Conservation (phyloP, 345 rosid genomes). For the Lepidium africanum region DNA sequence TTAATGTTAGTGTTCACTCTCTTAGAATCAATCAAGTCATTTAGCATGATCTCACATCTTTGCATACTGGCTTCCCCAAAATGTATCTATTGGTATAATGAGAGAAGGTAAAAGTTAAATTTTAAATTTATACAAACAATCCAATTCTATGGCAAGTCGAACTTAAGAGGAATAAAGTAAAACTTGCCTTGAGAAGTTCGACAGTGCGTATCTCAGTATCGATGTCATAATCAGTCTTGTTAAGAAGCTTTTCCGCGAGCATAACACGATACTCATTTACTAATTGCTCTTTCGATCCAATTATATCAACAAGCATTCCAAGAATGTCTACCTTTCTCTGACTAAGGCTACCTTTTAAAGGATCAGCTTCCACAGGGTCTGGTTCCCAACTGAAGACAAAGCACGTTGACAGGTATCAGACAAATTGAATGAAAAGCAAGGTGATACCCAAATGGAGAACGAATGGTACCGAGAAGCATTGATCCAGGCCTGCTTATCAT, state of each 20-base stretch:
- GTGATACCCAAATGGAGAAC: background rate
- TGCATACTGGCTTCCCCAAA: slow-evolving; percentile 98
- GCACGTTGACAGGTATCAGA: slow-evolving; percentile 2
- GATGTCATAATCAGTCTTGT: slow-evolving; percentile 90
- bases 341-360: slow-evolving; percentile 71
- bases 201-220: slow-evolving; percentile 86
- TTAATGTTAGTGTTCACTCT: slow-evolving; percentile 84
- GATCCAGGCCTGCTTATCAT: slow-evolving; percentile 92
- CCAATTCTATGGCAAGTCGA: background rate
- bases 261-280: slow-evolving; percentile 92
- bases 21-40: slow-evolving; percentile 93
- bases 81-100: slow-evolving; percentile 53
- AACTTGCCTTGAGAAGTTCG: slow-evolving; percentile 91
- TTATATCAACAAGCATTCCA: slow-evolving; percentile 90
- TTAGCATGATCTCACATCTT: slow-evolving; percentile 96
- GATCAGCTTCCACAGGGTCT: slow-evolving; percentile 93
- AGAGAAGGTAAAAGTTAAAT: background rate
- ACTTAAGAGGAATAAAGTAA: slow-evolving; percentile 1
- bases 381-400: slow-evolving; percentile 81
- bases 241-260: slow-evolving; percentile 96
- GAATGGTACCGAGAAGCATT: slow-evolving; percentile 52
- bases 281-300: slow-evolving; percentile 93
- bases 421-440: background rate
- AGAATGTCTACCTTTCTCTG: slow-evolving; percentile 84
- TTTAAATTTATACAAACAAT: background rate